Evolutionary conservation across 768 basidiomycete species (phyloP), one percentile per base, ranked within the genome.

Genomic region (Boletus sp.): DNA sequence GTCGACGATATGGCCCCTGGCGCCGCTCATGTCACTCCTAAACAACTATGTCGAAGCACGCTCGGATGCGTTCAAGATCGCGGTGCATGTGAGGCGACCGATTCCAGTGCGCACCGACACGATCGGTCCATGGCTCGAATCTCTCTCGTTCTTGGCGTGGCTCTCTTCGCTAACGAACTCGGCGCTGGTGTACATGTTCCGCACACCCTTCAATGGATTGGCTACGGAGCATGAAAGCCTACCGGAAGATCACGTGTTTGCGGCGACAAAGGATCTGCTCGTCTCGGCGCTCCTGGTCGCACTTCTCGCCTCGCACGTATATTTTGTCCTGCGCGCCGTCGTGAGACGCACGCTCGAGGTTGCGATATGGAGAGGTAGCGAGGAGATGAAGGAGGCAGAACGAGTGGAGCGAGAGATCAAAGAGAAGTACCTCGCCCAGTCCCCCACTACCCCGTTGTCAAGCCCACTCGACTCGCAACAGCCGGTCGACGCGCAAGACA

Each of bases 61-160:
- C 17, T 91, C 89, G 3, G 96, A 99, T 67, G 97, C 97, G 5
- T 89, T 96, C 80, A 98, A 98, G 78, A 90, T 99, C 69, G 85
- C 87, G 5, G 84, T 85, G 5, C 94, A 96, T 66, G 80, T 84
- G 51, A 80, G 93, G 17, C 83, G 93, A 28, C 93, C 96, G 2
- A 81, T 96, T 36, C 94, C 95, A 0, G 72, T 78, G n/a, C 85
- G 96, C 20, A 88, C 90, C 3, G 94, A 95, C 64, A 88, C 89
- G 11, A 93, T 98, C 57, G 96, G 96, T 0, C 90, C 94, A 0
- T 99, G 96, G 96, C 83, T 98, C 42, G 87, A 95, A 50, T 84
- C 87, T 12, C 78, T 99, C 57, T 84, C 87, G 7, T 88, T 92
- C 77, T 80, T 99, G 69, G 83, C 92, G 12, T 98, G 94, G 94